Evolutionary conservation across 305 asterid genomes (phyloP).

Genomic region (Striga hermonthica): DNA sequence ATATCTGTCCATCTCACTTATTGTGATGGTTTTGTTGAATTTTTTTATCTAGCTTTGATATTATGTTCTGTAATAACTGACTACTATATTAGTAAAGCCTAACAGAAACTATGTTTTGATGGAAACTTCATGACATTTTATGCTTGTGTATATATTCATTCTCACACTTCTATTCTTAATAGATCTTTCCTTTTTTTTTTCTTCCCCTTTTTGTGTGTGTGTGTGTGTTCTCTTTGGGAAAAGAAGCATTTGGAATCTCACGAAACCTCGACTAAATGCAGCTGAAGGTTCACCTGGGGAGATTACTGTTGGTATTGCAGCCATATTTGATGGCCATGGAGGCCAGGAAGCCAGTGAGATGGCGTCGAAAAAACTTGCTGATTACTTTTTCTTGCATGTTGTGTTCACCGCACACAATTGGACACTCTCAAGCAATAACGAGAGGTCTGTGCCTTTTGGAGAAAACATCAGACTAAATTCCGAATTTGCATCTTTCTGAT

Average conservation of each 20-base stretch:
- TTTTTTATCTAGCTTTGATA: not conserved
- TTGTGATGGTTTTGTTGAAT: not conserved
- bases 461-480: too few relatives aligned
- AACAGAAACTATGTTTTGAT: too few relatives aligned
- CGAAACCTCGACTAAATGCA: slow-evolving; percentile 30
- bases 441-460: slow-evolving; percentile 38
- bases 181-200: too few relatives aligned
- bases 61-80: too few relatives aligned
- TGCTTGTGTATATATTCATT: too few relatives aligned
- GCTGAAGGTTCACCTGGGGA: slow-evolving; percentile 41
- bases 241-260: not conserved
- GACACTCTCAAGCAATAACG: slow-evolving; percentile 32
- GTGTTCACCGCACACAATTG: slow-evolving; percentile 45
- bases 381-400: slow-evolving; percentile 50
- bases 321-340: slow-evolving; percentile 83
- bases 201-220: too few relatives aligned
- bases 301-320: slow-evolving; percentile 51
- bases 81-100: too few relatives aligned
- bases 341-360: slow-evolving; percentile 73
- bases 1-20: not conserved
- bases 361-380: slow-evolving; percentile 54
- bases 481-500: too few relatives aligned
- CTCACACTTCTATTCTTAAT: too few relatives aligned
- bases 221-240: too few relatives aligned
- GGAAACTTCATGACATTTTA: too few relatives aligned